phyloP scores from a whole-genome alignment of 83 land plant species.

The Thuja plicata region DNA sequence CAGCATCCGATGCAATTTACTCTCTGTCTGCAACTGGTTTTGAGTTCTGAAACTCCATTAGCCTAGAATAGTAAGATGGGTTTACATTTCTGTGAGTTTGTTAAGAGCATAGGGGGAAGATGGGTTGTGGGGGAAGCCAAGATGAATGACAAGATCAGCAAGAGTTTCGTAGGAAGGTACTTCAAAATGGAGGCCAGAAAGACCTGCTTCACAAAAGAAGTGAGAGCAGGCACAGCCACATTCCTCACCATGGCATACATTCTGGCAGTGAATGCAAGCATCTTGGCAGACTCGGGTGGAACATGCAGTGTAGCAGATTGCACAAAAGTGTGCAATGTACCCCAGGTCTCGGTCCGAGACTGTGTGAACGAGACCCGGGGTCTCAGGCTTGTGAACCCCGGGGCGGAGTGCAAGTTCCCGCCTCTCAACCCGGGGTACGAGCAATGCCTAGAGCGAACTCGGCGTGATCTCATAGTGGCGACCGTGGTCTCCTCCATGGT shows the following conservation, averaged over 20 bases:
- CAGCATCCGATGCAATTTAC: too few species aligned
- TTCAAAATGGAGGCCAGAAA: constrained; percentile 84
- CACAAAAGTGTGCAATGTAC: constrained; percentile 27
- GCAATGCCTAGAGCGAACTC: constrained; percentile 41
- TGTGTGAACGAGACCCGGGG: constrained; percentile 14
- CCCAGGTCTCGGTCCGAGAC: background rate
- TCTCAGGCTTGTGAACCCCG: constrained; percentile 19
- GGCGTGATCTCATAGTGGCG: constrained; percentile 71
- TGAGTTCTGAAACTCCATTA: too few species aligned
- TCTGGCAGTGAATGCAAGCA: constrained; percentile 89
- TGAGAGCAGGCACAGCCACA: constrained; percentile 90
- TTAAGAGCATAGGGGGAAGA: background rate
- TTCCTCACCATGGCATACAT: constrained; percentile 99
- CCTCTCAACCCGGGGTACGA: constrained; percentile 59
- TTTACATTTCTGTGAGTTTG: background rate
- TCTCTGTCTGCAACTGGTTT: too few species aligned
- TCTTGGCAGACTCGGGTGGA: constrained; percentile 90
- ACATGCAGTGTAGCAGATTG: constrained; percentile 74
- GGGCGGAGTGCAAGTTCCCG: constrained; percentile 51
- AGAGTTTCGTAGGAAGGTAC: constrained; percentile 57
- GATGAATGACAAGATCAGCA: constrained; percentile 49
- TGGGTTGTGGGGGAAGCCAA: constrained; percentile 17
- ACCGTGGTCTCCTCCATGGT: constrained; percentile 63
- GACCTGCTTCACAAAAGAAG: constrained; percentile 69
- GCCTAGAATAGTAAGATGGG: too few species aligned